phyloP scores from a whole-genome alignment of 805 yeast species.

The Candida saitoana region DNA sequence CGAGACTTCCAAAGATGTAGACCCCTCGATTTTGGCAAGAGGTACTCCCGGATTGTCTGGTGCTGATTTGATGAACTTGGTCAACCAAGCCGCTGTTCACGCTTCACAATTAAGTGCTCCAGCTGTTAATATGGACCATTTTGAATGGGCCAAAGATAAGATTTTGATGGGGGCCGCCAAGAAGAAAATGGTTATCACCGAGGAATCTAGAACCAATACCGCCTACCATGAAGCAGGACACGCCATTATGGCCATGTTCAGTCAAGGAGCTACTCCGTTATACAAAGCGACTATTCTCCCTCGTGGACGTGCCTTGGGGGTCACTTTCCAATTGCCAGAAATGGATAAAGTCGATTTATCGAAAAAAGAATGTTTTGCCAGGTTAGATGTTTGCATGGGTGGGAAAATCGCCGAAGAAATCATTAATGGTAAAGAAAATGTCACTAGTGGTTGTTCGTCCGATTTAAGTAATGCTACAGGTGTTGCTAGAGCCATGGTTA shows the following conservation, averaged over 20 bases:
- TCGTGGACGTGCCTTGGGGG: slow-evolving; percentile 93
- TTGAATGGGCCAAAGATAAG: slow-evolving; percentile 99
- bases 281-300: slow-evolving; percentile 97
- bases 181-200: slow-evolving; percentile 95
- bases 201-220: slow-evolving; percentile 87
- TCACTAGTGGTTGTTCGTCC: slow-evolving; percentile 92
- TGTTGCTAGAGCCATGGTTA: slow-evolving; percentile 95
- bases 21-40: slow-evolving; percentile 85
- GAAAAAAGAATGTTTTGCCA: slow-evolving; percentile 80
- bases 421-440: slow-evolving; percentile 85
- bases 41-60: slow-evolving; percentile 99
- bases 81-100: slow-evolving; percentile 95
- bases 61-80: slow-evolving; percentile 92
- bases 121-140: slow-evolving; percentile 83
- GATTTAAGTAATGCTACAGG: slow-evolving; percentile 87
- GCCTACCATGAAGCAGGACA: slow-evolving; percentile 99
- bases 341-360: slow-evolving; percentile 97
- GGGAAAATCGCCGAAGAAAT: slow-evolving; percentile 97
- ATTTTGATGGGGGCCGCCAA: slow-evolving; percentile 97
- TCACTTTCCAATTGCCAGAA: slow-evolving; percentile 95
- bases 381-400: slow-evolving; percentile 97
- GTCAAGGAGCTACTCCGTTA: slow-evolving; percentile 89
- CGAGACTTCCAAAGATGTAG: slow-evolving; percentile 79
- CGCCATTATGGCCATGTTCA: slow-evolving; percentile 94
- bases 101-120: slow-evolving; percentile 93